A percentile compares a stretch with the other conserved stretches of the same genome.
Conservation (phyloP, 768 basidiomycete species). For the Sistotremastrum suecicum region DNA sequence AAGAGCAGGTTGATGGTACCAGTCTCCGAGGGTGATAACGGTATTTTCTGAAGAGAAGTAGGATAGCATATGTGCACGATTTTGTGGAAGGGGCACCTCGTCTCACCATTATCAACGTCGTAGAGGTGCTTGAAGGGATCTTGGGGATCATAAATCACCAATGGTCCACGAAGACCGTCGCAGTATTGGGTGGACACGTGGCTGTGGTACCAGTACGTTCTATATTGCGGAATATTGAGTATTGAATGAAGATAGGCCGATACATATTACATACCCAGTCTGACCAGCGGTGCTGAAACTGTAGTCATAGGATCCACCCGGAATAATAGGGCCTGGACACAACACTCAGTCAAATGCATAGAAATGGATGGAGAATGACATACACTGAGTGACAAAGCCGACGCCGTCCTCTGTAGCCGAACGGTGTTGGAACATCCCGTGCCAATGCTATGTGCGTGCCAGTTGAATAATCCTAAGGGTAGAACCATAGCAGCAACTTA, state of each 20-base stretch:
- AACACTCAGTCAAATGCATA: too few relatives aligned
- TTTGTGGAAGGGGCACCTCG: too few relatives aligned
- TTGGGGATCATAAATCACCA: constrained; percentile 5
- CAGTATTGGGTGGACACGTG: constrained; percentile 26
- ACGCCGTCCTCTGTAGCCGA: constrained; percentile 34
- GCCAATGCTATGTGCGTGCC: constrained; percentile 31
- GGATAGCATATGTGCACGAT: neutral
- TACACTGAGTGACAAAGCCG: constrained; percentile 14
- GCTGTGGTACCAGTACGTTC: constrained; percentile 23
- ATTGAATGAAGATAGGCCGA: too few relatives aligned
- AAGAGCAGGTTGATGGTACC: constrained; percentile 5
- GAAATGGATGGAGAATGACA: too few relatives aligned
- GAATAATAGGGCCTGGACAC: too few relatives aligned
- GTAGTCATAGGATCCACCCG: too few relatives aligned
- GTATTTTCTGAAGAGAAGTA: constrained; percentile 17
- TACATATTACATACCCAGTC: too few relatives aligned
- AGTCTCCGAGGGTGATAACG: constrained; percentile 27
- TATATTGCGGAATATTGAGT: too few relatives aligned
- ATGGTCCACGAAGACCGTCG: constrained; percentile 15
- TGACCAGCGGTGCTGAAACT: too few relatives aligned
- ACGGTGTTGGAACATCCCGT: constrained; percentile 30
- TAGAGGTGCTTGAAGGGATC: constrained; percentile 1
- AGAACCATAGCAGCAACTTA: constrained; percentile 13
- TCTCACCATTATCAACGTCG: constrained; percentile 1
- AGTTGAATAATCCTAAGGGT: neutral